Conservation (phyloP, 1,284 basidiomycete genomes). For the Tilletia setariae region DNA sequence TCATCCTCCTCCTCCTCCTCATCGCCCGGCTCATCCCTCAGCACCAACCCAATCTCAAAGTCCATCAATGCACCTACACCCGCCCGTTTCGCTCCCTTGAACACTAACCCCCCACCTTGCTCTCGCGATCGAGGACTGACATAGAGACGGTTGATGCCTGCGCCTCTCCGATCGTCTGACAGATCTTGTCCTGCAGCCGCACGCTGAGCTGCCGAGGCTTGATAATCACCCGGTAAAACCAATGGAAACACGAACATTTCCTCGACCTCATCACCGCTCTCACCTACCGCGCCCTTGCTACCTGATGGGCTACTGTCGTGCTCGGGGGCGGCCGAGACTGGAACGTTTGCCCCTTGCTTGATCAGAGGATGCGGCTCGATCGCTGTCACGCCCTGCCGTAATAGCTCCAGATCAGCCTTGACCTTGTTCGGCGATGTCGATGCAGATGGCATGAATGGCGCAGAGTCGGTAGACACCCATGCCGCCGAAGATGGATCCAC, state of each 20-base stretch:
- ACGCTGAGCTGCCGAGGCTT: slow-evolving; percentile 30
- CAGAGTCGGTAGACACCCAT: slow-evolving; percentile 24
- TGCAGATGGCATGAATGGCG: neutral
- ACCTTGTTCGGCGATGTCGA: slow-evolving; percentile 1
- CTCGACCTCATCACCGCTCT: slow-evolving; percentile 19
- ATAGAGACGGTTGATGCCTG: slow-evolving; percentile 35
- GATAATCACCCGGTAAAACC: slow-evolving; percentile 42
- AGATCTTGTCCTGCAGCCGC: neutral
- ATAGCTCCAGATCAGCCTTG: neutral
- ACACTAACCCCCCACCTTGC: slow-evolving; percentile 42
- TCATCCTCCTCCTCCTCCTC: slow-evolving; percentile 10
- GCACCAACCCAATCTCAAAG: slow-evolving; percentile 31
- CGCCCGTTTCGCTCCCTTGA: slow-evolving; percentile 32
- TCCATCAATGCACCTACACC: slow-evolving; percentile 32
- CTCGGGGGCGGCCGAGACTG: slow-evolving; percentile 11
- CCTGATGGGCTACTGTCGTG: neutral
- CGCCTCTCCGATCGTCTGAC: neutral
- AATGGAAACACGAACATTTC: slow-evolving; percentile 40
- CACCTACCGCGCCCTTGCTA: neutral
- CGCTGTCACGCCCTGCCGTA: slow-evolving; percentile 24
- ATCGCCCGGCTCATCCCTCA: neutral
- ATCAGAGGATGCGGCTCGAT: slow-evolving; percentile 37
- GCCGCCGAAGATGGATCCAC: slow-evolving; percentile 28
- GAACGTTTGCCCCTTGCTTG: slow-evolving; percentile 30
- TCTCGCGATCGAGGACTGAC: slow-evolving; percentile 35